Evolutionary conservation across 139 green algal species (phyloP).

Genomic region (Astrephomene gubernaculifera): DNA sequence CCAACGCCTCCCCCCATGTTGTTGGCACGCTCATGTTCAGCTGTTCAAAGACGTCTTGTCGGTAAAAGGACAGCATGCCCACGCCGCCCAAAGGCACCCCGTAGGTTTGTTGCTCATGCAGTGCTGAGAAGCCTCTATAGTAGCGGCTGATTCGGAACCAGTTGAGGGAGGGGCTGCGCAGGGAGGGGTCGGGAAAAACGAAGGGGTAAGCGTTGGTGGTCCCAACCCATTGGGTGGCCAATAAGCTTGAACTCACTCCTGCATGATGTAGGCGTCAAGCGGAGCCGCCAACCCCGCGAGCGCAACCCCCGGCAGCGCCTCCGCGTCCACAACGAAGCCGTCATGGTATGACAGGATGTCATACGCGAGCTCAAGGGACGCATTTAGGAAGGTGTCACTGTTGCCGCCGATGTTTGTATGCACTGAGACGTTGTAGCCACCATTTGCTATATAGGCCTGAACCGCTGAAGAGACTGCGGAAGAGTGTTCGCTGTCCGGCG

Average conservation of each 20-base stretch:
- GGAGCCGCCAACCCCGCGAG: not conserved
- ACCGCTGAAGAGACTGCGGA: too few species aligned
- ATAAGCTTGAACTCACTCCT: not conserved
- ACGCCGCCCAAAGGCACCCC: conserved; percentile 5
- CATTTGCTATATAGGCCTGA: too few species aligned
- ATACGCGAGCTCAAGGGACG: not conserved
- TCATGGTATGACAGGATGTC: conserved; percentile 8
- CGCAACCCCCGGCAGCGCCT: conserved; percentile 19
- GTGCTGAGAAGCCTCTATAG: not conserved
- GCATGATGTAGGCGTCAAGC: not conserved
- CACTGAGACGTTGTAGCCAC: too few species aligned
- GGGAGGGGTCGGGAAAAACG: not conserved
- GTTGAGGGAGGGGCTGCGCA: not conserved
- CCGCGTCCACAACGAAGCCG: not conserved
- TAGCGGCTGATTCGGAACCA: conserved; percentile 24
- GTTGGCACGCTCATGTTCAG: not conserved
- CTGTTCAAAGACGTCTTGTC: conserved; percentile 11
- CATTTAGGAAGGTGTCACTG: not conserved
- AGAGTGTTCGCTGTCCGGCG: too few species aligned
- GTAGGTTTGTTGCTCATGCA: not conserved
- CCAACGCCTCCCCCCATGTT: conserved; percentile 27
- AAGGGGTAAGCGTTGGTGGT: too few species aligned
- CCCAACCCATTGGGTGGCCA: not conserved
- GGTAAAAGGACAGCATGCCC: not conserved
- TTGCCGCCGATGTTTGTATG: not conserved